Evolutionary conservation across 2,329 filamentous ascomycete genomes (phyloP).

Genomic region (Colletotrichum gigasporum): DNA sequence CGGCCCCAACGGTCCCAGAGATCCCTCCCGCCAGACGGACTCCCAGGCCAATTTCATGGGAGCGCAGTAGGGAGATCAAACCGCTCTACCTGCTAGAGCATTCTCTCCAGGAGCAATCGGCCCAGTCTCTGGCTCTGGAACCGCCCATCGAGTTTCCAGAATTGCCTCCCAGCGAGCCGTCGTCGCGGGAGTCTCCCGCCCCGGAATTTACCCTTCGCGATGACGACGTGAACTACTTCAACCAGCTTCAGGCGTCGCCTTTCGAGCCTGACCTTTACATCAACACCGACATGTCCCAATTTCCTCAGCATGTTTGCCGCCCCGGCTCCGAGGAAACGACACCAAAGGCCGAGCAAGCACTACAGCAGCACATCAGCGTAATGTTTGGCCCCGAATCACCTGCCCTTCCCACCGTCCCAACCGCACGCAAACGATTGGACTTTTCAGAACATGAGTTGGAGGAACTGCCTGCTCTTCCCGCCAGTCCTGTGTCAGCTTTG

Average conservation of each 20-base stretch:
- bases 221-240: slow-evolving; percentile 38
- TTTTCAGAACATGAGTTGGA: neutral
- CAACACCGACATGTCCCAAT: slow-evolving; percentile 48
- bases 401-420: neutral
- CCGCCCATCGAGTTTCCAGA: slow-evolving; percentile 56
- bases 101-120: slow-evolving; percentile 48
- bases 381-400: slow-evolving; percentile 10
- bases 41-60: slow-evolving; percentile 68
- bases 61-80: slow-evolving; percentile 75
- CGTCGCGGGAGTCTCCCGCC: slow-evolving; percentile 45
- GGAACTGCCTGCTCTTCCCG: slow-evolving; percentile 30
- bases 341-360: slow-evolving; percentile 64
- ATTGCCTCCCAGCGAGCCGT: slow-evolving; percentile 55
- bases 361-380: slow-evolving; percentile 11
- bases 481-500: slow-evolving; percentile 24
- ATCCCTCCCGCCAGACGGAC: slow-evolving; percentile 45
- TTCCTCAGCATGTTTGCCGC: slow-evolving; percentile 49
- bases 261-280: slow-evolving; percentile 46
- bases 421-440: neutral
- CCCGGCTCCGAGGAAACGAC: slow-evolving; percentile 74
- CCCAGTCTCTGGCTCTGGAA: slow-evolving; percentile 36
- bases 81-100: slow-evolving; percentile 85
- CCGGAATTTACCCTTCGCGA: slow-evolving; percentile 41
- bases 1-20: slow-evolving; percentile 44
- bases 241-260: slow-evolving; percentile 29